These are phyloP conservation scores for Candida sojae DNA, from an alignment of 1,139 yeast genomes.

Conservation along the genomic window DNA sequence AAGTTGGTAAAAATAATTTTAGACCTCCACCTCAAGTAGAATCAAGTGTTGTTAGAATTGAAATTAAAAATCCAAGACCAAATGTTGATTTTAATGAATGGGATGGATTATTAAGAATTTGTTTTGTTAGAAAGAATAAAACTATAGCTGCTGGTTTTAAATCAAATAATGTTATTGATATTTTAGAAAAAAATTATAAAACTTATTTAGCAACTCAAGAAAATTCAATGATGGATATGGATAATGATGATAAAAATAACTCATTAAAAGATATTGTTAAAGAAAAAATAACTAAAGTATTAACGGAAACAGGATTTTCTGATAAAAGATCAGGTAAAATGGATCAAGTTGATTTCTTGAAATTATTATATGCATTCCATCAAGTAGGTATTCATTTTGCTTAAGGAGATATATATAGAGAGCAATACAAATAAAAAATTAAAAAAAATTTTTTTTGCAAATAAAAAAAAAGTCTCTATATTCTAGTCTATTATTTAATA, in stretches of 20 bases:
- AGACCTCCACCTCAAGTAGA: constrained; percentile 99
- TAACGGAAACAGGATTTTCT: constrained; percentile 74
- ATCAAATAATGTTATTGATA: constrained; percentile 76
- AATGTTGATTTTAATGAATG: constrained; percentile 90
- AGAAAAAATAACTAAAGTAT: constrained; percentile 62
- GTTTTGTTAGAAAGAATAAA: constrained; percentile 90
- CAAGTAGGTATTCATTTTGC: constrained; percentile 98
- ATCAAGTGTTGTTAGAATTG: constrained; percentile 92
- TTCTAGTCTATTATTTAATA: neutral
- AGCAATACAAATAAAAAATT: neutral
- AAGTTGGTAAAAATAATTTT: constrained; percentile 94
- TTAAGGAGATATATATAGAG: too few species aligned
- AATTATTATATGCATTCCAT: constrained; percentile 87
- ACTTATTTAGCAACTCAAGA: constrained; percentile 67
- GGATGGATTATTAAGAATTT: constrained; percentile 92
- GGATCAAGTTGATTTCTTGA: constrained; percentile 92
- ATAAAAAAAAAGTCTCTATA: neutral
- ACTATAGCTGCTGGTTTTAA: constrained; percentile 93
- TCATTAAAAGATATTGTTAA: constrained; percentile 52
- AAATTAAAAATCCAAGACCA: constrained; percentile 89
- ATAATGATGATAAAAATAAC: constrained; percentile 46
- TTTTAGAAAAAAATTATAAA: constrained; percentile 85
- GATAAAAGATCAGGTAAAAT: constrained; percentile 92
- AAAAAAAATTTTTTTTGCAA: too few species aligned
- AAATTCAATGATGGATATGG: constrained; percentile 51